Conservation (phyloP, 2,329 filamentous ascomycete species). For the Aspergillus jensenii region DNA sequence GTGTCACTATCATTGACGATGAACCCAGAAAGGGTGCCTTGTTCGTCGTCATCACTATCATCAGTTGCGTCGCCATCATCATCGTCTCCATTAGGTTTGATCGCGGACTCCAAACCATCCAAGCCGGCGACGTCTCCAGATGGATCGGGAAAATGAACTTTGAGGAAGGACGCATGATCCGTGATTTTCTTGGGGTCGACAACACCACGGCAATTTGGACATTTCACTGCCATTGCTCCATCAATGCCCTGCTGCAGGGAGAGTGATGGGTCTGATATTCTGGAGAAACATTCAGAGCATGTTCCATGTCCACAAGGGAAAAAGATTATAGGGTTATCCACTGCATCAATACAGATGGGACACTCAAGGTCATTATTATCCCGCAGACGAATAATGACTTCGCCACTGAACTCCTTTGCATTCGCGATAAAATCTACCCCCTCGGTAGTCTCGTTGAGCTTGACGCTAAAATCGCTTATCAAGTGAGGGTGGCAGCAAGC, state of each 20-base stretch:
- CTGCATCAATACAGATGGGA: conserved; percentile 76
- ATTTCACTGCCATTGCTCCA: conserved; percentile 55
- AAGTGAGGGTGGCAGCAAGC: conserved; percentile 76
- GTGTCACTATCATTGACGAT: conserved; percentile 32
- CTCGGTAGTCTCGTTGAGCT: conserved; percentile 46
- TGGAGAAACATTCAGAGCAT: conserved; percentile 74
- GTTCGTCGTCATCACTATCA: conserved; percentile 24
- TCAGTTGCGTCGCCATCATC: conserved; percentile 37
- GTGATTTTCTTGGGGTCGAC: conserved; percentile 71
- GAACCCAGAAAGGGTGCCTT: conserved; percentile 19
- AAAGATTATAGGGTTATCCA: conserved; percentile 73
- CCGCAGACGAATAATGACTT: conserved; percentile 68
- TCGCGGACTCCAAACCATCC: background rate
- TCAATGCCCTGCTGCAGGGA: conserved; percentile 63
- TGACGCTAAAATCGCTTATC: conserved; percentile 64
- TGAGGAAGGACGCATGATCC: conserved; percentile 71
- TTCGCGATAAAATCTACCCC: conserved; percentile 60
- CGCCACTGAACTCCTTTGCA: conserved; percentile 58
- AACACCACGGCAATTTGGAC: conserved; percentile 71
- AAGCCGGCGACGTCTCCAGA: conserved; percentile 29
- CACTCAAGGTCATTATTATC: conserved; percentile 68
- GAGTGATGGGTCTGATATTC: conserved; percentile 62
- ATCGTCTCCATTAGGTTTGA: conserved; percentile 25
- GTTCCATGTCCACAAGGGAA: conserved; percentile 80
- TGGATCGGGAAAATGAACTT: conserved; percentile 64